Base-by-base conservation (phyloP, 108 stramenopile genomes). In the Conticribra guillardii region DNA sequence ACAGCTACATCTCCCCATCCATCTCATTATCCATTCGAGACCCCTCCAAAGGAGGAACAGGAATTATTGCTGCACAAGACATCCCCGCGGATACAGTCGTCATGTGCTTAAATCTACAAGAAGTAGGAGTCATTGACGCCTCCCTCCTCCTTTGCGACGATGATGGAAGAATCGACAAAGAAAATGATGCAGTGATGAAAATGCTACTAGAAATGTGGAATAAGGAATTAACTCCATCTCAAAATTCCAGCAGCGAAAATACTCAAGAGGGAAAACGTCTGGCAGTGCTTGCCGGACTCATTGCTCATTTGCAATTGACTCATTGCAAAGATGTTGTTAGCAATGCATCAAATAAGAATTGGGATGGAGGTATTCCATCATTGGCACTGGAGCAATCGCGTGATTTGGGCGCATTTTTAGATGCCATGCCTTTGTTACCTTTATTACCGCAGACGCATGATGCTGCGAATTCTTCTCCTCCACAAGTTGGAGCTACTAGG, bases 391-490 rank as follows among this genome's bases (percentile, higher is more conserved):
- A 71, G 0, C 51, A 61, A 67, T 79, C 78, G 0, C 64, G 71
- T 34, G 46, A 70, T 27, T 50, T 72, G 34, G 70, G 66, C 11
- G 17, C 37, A 1, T 79, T 79, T 58, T 41, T 79, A 3, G 78
- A 79, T 66, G 70, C 78, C n/a, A 79, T 79, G 78, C 78, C 78
- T 0, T 53, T 79, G 5, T 44, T 79, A 26, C 78, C 71, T 0
- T 65, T n/a, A n/a, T n/a, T n/a, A n/a, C n/a, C n/a, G n/a, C n/a
- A n/a, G n/a, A n/a, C 57, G 19, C 54, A 47, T 26, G n/a, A 31
- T 5, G 37, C 11, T 41, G 37, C 11, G 8, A 11, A 41, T 9
- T 5, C 37, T 41, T 41, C 37, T 41, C 37, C 5, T 41, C 37
- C 5, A 11, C n/a, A n/a, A 1, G 4, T 29, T 30, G 21, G 64